Evolutionary conservation across 495 filamentous ascomycete genomes (phyloP).

Genomic region (Aspergillus kassunensis): DNA sequence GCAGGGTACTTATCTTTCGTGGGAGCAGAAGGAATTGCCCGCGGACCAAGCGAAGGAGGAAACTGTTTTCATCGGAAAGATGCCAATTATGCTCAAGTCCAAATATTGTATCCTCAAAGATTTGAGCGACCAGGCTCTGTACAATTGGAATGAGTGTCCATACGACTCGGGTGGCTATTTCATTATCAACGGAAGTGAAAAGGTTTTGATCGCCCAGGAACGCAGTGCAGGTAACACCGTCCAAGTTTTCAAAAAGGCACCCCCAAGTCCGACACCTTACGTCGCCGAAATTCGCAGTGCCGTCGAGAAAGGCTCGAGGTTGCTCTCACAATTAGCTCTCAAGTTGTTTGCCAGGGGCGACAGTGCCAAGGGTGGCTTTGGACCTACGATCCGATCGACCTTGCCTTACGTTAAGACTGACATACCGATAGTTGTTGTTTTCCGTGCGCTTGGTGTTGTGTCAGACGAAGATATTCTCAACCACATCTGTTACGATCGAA

Average conservation of each 20-base stretch:
- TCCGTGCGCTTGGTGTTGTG: slow-evolving; percentile 91
- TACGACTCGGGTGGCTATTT: slow-evolving; percentile 99
- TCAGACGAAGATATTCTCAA: slow-evolving; percentile 98
- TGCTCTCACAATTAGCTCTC: slow-evolving; percentile 85
- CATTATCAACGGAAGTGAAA: slow-evolving; percentile 99
- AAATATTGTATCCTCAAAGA: slow-evolving; percentile 85
- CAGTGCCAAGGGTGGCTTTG: slow-evolving; percentile 68
- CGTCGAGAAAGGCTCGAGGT: slow-evolving; percentile 88
- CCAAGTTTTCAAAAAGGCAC: slow-evolving; percentile 96
- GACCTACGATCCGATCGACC: slow-evolving; percentile 81
- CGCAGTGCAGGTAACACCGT: slow-evolving; percentile 96
- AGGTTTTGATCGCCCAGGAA: slow-evolving; percentile 97
- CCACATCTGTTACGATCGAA: slow-evolving; percentile 92
- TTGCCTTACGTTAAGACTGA: slow-evolving; percentile 92
- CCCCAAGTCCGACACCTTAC: slow-evolving; percentile 81
- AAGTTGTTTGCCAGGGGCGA: slow-evolving; percentile 85
- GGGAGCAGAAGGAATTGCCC: slow-evolving; percentile 50
- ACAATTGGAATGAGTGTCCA: slow-evolving; percentile 87
- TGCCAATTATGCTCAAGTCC: slow-evolving; percentile 97
- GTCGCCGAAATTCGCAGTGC: slow-evolving; percentile 95
- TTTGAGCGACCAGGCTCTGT: slow-evolving; percentile 74
- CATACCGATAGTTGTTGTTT: slow-evolving; percentile 89
- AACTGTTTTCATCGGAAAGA: slow-evolving; percentile 81
- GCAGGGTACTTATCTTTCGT: slow-evolving; percentile 45
- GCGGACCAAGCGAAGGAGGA: slow-evolving; percentile 62